Evolutionary conservation across 148 eudicot species (phyloP).

Genomic region (Rhododendron molle): DNA sequence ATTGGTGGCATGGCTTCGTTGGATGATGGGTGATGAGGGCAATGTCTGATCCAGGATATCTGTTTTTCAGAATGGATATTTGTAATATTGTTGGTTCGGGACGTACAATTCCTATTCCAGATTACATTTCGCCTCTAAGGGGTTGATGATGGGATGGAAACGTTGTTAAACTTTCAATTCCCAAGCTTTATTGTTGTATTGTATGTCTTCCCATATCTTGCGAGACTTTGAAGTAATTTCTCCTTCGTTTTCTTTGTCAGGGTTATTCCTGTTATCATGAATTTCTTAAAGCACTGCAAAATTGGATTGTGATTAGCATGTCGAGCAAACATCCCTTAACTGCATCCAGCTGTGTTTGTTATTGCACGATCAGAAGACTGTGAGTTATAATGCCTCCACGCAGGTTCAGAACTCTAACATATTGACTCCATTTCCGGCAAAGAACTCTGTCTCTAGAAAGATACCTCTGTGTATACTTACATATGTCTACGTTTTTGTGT

Average conservation of each 20-base stretch:
- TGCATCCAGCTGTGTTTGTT: constrained; percentile 12
- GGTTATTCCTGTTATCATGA: constrained; percentile 3
- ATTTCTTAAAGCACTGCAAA: constrained; percentile 3
- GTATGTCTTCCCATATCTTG: not conserved
- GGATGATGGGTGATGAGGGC: not conserved
- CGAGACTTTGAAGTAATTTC: not conserved
- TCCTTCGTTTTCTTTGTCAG: not conserved
- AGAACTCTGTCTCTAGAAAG: too few species aligned
- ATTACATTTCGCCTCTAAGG: not conserved
- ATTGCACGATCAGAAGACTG: constrained; percentile 7
- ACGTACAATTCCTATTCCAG: not conserved
- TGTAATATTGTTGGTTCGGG: not conserved
- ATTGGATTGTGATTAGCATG: constrained; percentile 17
- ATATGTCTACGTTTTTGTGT: not conserved
- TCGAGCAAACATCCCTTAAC: constrained; percentile 14
- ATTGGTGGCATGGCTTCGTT: not conserved
- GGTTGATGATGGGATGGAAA: not conserved
- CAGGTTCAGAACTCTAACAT: constrained; percentile 24
- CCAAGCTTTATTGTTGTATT: not conserved
- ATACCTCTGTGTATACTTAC: not conserved
- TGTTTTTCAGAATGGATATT: not conserved
- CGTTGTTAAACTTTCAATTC: not conserved
- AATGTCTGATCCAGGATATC: not conserved
- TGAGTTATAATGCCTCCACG: constrained; percentile 21
- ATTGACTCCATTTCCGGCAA: not conserved